These are phyloP conservation scores for Phylloporus rhodoxanthus DNA, from an alignment of 768 basidiomycete genomes.

Conservation along the genomic window DNA sequence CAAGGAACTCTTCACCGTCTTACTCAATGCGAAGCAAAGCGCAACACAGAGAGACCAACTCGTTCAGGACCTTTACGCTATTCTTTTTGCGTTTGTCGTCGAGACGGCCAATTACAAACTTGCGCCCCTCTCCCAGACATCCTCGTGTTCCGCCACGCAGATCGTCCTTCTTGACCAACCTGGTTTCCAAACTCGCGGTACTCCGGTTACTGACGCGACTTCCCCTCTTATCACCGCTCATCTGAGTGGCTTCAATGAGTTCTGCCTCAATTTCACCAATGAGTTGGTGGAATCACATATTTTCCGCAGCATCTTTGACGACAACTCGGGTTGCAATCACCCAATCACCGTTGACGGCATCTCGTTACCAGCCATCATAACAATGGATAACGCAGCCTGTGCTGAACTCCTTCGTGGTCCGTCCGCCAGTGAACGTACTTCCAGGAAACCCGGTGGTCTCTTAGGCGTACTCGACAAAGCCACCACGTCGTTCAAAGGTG, in stretches of 20 bases:
- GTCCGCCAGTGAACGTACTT: conserved; percentile 38
- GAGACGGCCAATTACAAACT: conserved; percentile 59
- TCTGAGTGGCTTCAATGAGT: conserved; percentile 56
- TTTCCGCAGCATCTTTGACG: conserved; percentile 48
- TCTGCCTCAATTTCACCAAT: conserved; percentile 54
- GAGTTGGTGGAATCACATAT: conserved; percentile 57
- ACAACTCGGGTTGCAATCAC: conserved; percentile 41
- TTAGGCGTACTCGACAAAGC: conserved; percentile 52
- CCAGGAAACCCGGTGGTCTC: conserved; percentile 53
- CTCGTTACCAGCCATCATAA: conserved; percentile 39
- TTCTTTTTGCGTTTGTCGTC: conserved; percentile 57
- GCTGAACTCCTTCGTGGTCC: conserved; percentile 56
- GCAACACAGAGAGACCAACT: conserved; percentile 49
- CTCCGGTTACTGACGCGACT: conserved; percentile 35
- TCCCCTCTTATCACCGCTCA: conserved; percentile 51
- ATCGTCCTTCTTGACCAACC: conserved; percentile 52
- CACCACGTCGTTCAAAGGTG: conserved; percentile 42
- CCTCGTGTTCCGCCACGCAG: conserved; percentile 38
- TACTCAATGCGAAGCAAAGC: conserved; percentile 49
- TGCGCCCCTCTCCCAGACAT: conserved; percentile 38
- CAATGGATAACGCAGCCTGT: conserved; percentile 52
- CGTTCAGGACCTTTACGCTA: conserved; percentile 54
- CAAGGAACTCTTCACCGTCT: conserved; percentile 52
- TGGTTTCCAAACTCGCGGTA: conserved; percentile 51
- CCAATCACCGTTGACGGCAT: conserved; percentile 48